phyloP scores from a whole-genome alignment of 1,284 basidiomycete species.

The Chalciporus sp. region DNA sequence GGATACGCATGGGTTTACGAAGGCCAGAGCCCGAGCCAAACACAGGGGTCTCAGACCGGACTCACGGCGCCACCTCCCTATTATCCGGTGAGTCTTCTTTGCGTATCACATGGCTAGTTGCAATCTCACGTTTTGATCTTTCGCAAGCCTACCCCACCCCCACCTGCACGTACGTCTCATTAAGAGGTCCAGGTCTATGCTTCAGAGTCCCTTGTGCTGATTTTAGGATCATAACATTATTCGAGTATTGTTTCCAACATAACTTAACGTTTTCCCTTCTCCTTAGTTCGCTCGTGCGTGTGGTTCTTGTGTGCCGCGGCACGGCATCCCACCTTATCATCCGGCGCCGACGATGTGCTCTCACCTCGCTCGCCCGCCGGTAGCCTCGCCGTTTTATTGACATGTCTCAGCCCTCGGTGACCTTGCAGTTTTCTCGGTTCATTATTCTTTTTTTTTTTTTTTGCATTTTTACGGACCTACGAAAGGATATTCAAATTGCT shows the following conservation, averaged over 20 bases:
- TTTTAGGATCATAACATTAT: not conserved
- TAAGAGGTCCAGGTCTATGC: not conserved
- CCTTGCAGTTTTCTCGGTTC: not conserved
- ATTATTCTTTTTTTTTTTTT: not conserved
- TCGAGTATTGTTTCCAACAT: not conserved
- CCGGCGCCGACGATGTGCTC: not conserved
- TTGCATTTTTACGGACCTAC: not conserved
- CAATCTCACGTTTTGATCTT: not conserved
- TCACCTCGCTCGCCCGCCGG: conserved; percentile 1
- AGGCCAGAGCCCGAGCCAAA: not conserved
- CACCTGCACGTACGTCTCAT: conserved; percentile 2
- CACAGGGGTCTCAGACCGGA: not conserved
- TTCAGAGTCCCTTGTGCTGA: too few species aligned
- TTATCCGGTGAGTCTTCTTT: conserved; percentile 20
- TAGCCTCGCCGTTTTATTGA: not conserved
- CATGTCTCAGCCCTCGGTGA: not conserved
- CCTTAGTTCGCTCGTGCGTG: not conserved
- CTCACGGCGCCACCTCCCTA: conserved; percentile 22
- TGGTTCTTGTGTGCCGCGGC: not conserved
- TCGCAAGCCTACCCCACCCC: conserved; percentile 11
- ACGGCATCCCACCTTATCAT: conserved; percentile 16
- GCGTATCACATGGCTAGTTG: not conserved
- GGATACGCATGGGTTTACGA: conserved; percentile 8
- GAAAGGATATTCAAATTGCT: not conserved
- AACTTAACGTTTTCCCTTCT: not conserved